phyloP scores from a whole-genome alignment of 305 asterid genomes.

The Salvia sclarea region DNA sequence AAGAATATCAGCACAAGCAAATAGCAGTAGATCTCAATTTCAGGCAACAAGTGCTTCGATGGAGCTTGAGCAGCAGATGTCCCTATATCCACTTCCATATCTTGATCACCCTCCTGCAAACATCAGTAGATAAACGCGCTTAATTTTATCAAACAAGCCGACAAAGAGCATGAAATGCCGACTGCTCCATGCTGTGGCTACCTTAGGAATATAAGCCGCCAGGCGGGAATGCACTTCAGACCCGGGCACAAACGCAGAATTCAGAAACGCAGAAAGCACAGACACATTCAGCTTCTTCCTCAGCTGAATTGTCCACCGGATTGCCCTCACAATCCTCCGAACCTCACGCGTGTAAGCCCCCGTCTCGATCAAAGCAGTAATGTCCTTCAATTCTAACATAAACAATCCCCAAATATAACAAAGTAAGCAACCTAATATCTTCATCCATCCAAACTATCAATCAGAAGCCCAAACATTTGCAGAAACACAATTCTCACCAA shows the following conservation, averaged over 20 bases:
- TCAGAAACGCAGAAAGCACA: conserved; percentile 60
- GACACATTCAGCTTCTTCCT: conserved; percentile 75
- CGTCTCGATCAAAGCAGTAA: conserved; percentile 71
- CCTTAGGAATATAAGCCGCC: conserved; percentile 75
- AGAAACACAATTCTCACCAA: too few relatives aligned
- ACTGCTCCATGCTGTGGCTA: conserved; percentile 22
- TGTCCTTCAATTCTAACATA: conserved; percentile 69
- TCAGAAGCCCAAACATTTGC: neutral
- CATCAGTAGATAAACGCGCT: conserved; percentile 19
- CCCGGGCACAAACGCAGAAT: conserved; percentile 65
- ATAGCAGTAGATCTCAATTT: conserved; percentile 80
- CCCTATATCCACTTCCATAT: conserved; percentile 81
- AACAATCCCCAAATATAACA: conserved; percentile 16
- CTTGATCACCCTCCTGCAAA: conserved; percentile 67
- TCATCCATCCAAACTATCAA: neutral
- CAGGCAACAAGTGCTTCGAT: conserved; percentile 69
- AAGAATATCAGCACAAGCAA: conserved; percentile 71
- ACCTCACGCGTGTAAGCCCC: conserved; percentile 84
- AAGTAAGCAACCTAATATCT: neutral
- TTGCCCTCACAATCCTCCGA: conserved; percentile 72
- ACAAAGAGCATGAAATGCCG: neutral
- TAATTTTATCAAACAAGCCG: conserved; percentile 1
- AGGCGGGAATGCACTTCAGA: conserved; percentile 71
- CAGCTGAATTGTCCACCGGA: conserved; percentile 73
- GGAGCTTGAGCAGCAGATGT: conserved; percentile 60